phyloP scores from a whole-genome alignment of 1,284 basidiomycete species.

The Boletus albobrunnescens region DNA sequence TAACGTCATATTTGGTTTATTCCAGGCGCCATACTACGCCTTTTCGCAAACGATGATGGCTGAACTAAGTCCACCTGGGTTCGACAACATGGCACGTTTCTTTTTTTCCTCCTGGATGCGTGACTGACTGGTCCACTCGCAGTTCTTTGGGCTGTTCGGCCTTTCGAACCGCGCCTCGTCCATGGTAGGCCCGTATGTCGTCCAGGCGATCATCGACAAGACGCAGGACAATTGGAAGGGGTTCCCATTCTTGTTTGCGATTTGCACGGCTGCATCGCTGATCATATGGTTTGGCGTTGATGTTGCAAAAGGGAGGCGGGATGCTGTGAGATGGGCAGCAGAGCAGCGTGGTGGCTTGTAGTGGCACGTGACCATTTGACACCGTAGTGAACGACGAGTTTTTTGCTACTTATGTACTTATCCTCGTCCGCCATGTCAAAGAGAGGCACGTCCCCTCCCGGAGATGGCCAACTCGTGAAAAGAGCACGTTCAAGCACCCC shows the following conservation, averaged over 20 bases:
- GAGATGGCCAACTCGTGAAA: conserved; percentile 58
- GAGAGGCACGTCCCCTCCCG: conserved; percentile 53
- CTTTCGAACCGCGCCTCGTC: conserved; percentile 79
- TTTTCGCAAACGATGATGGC: conserved; percentile 87
- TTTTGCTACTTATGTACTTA: no score
- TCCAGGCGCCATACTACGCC: conserved; percentile 86
- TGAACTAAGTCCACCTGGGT: conserved; percentile 76
- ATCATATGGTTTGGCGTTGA: conserved; percentile 24
- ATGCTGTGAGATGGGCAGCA: conserved; percentile 62
- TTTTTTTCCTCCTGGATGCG: not conserved
- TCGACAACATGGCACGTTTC: conserved; percentile 67
- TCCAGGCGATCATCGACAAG: conserved; percentile 73
- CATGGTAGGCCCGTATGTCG: conserved; percentile 76
- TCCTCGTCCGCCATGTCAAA: conserved; percentile 67
- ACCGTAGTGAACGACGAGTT: no score
- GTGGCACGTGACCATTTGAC: no score
- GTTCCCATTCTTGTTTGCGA: conserved; percentile 74
- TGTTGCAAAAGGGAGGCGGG: conserved; percentile 32
- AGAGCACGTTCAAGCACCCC: conserved; percentile 59
- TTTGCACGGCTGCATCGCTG: conserved; percentile 60
- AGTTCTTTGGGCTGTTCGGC: conserved; percentile 82
- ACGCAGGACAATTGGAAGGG: conserved; percentile 76
- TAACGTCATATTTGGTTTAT: conserved; percentile 34
- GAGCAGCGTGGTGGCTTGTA: conserved; percentile 27
- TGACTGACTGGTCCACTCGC: not conserved